A percentile compares a stretch with the other conserved stretches of the same genome.
Conservation (phyloP, 768 basidiomycete species). For the Phanerochaete carnosa region DNA sequence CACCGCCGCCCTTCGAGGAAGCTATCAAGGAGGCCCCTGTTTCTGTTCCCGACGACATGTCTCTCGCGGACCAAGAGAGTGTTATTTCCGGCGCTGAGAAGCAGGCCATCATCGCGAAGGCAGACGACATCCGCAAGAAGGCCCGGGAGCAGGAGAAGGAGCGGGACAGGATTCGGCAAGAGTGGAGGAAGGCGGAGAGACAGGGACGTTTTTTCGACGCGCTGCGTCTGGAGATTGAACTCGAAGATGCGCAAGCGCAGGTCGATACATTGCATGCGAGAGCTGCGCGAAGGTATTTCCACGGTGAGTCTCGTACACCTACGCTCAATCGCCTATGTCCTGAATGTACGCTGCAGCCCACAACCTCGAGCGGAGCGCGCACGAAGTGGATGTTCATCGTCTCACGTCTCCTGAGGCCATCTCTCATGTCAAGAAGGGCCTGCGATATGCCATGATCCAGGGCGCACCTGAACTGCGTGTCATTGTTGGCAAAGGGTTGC, state of each 20-base stretch:
- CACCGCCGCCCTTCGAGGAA: conserved; percentile 7
- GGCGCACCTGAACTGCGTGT: conserved; percentile 29
- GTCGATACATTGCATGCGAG: conserved; percentile 28
- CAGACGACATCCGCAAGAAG: conserved; percentile 28
- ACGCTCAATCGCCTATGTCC: neutral
- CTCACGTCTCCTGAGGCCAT: conserved; percentile 30
- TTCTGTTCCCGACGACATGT: conserved; percentile 5
- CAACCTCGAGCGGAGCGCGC: conserved; percentile 25
- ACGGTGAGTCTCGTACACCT: conserved; percentile 20
- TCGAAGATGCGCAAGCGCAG: conserved; percentile 25
- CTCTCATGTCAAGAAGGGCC: conserved; percentile 27
- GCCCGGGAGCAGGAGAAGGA: conserved; percentile 26
- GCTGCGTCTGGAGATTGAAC: conserved; percentile 27
- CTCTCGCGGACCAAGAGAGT: conserved; percentile 16
- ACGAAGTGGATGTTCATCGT: conserved; percentile 33
- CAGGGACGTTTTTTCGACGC: conserved; percentile 22
- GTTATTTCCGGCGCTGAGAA: conserved; percentile 24
- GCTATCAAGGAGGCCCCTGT: neutral
- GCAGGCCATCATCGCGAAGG: conserved; percentile 22
- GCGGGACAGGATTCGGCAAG: conserved; percentile 18
- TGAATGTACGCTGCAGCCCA: conserved; percentile 22
- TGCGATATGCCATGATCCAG: conserved; percentile 27
- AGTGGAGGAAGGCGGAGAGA: conserved; percentile 22
- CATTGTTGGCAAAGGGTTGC: conserved; percentile 32
- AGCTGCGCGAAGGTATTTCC: conserved; percentile 31